A percentile compares a stretch with the other conserved stretches of the same genome.
Evolutionary conservation across 78 protist species (phyloP).

Genomic region (Goniomonas avonlea): DNA sequence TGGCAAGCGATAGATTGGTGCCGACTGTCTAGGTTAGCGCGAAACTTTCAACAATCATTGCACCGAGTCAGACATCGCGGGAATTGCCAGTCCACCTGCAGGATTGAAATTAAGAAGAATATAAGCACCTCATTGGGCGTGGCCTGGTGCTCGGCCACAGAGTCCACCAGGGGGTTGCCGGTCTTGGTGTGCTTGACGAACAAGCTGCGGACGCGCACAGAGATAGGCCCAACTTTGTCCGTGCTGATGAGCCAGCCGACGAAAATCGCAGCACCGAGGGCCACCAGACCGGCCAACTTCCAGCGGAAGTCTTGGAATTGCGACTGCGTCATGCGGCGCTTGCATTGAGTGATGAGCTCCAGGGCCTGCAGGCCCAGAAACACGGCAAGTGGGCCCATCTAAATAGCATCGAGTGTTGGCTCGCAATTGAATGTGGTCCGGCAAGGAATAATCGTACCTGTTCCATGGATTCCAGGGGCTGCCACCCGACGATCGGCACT

Average conservation of each 20-base stretch:
- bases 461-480: conserved; percentile 22
- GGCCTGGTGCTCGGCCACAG: conserved; percentile 44
- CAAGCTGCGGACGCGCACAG: conserved; percentile 20
- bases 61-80: too few relatives aligned
- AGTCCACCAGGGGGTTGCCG: conserved; percentile 37
- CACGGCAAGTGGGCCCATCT: not conserved
- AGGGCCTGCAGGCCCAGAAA: not conserved
- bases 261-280: not conserved
- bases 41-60: too few relatives aligned
- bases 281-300: not conserved
- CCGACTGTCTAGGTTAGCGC: too few relatives aligned
- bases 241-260: too few relatives aligned
- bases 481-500: conserved; percentile 20
- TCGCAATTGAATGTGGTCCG: too few relatives aligned
- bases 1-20: too few relatives aligned
- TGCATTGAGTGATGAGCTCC: not conserved
- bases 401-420: too few relatives aligned
- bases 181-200: conserved; percentile 27
- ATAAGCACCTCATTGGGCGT: not conserved
- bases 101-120: not conserved
- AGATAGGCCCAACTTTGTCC: conserved; percentile 22
- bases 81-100: too few relatives aligned
- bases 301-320: not conserved
- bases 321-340: not conserved
- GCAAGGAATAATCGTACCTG: too few relatives aligned